Evolutionary conservation across 2,329 filamentous ascomycete genomes (phyloP), one percentile per base, ranked within the genome.

Genomic region (Cadophora sp.): DNA sequence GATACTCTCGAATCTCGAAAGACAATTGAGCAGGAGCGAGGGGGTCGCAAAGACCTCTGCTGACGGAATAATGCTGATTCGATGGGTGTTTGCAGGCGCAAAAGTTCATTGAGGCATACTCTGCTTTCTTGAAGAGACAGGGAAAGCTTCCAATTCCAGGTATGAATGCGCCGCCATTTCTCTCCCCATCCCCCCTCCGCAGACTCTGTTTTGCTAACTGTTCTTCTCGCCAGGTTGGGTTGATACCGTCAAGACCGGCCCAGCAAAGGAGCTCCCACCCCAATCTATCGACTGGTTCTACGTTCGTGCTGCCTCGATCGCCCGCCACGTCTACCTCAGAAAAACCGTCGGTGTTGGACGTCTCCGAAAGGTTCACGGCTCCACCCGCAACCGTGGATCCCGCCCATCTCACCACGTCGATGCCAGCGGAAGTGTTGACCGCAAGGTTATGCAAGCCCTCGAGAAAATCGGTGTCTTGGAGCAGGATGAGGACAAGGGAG

Each of bases 381-480:
- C 89, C 77, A 91, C 92, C 87, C 97, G 97, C 91, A 99, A 98
- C 91, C 94, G 96, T 78, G 96, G 96, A 78, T 89, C 89, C 77
- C 89, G 91, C 76, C 96, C 96, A 81, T 93, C 90, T 74, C 91
- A 97, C 85, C 96, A 99, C 89, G 93, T 97, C 79, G 92, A 97
- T 81, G 96, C 94, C 82, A 94, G 91, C 76, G 95, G 95, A 82
- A 90, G 89, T 80, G 94, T 99, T 77, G 96, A 99, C 89, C 94
- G 96, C 84, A 97, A 97, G 89, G 88, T 97, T 81, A 86, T 97
- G 82, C 96, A 99, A 89, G 87, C 94, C 71, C 92, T 99, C 68
- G 96, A 97, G 92, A 97, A 98, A 92, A 97, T 99, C 79, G 94
- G 95, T 83, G 94, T 99, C 77, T 86, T 99, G 72, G 96, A 99